These are phyloP conservation scores for Linnemannia zychae DNA, from an alignment of 192 early-diverging fungal genomes.

Conservation along the genomic window DNA sequence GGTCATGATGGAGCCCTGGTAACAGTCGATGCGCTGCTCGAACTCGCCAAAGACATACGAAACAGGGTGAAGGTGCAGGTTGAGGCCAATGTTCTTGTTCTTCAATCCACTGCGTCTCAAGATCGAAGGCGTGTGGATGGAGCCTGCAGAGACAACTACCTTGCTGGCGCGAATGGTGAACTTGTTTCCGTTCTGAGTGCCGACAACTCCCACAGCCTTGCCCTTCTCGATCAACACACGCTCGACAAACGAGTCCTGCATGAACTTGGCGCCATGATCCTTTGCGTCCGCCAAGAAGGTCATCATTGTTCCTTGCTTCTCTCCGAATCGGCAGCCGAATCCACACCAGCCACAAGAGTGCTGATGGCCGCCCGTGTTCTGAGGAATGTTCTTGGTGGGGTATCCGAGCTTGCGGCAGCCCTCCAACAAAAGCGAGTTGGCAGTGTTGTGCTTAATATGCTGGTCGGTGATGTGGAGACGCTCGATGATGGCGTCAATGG, in stretches of 20 bases:
- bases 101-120: constrained; percentile 75
- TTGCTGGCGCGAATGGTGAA: constrained; percentile 64
- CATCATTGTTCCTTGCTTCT: constrained; percentile 75
- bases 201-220: constrained; percentile 71
- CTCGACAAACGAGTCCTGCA: constrained; percentile 69
- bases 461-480: constrained; percentile 69
- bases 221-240: constrained; percentile 68
- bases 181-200: constrained; percentile 37
- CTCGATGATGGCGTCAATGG: constrained; percentile 68
- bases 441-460: constrained; percentile 70
- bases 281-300: constrained; percentile 81
- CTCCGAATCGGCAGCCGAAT: constrained; percentile 78
- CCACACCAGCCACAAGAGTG: constrained; percentile 77
- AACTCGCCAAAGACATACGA: constrained; percentile 74
- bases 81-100: constrained; percentile 77
- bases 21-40: constrained; percentile 63
- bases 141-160: constrained; percentile 74
- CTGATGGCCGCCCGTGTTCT: constrained; percentile 69
- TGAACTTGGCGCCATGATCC: constrained; percentile 70
- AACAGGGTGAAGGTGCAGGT: constrained; percentile 77
- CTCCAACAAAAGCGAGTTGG: constrained; percentile 75
- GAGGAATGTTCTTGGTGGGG: constrained; percentile 67
- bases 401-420: constrained; percentile 78
- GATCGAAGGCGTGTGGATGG: constrained; percentile 75
- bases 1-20: constrained; percentile 77